A percentile compares a stretch with the other conserved stretches of the same genome.
Conservation (phyloP, 441 rosid species). For the Arabidopsis hybrid region DNA sequence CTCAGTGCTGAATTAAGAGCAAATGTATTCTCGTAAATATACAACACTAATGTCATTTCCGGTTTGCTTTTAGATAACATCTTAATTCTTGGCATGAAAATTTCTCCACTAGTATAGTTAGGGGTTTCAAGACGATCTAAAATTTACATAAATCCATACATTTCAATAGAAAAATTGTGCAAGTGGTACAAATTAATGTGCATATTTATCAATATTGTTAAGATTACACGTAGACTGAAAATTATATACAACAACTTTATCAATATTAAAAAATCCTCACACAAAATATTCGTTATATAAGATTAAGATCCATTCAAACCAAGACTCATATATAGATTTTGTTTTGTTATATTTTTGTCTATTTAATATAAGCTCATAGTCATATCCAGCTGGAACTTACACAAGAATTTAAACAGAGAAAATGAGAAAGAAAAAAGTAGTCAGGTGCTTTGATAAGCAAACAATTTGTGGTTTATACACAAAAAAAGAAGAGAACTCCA, state of each 20-base stretch:
- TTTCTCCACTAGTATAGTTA: neutral
- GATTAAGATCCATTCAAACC: neutral
- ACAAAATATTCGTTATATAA: too few species aligned
- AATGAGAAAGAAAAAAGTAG: too few species aligned
- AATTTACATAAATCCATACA: neutral
- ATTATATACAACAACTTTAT: neutral
- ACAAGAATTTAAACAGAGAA: too few species aligned
- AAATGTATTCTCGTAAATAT: too few species aligned
- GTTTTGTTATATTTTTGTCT: too few species aligned
- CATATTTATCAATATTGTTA: neutral
- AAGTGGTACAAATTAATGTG: neutral
- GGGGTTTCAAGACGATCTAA: neutral
- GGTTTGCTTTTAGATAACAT: neutral
- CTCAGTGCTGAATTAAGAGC: too few species aligned
- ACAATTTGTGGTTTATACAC: neutral
- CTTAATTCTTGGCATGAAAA: neutral
- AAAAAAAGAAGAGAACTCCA: slow-evolving; percentile 24
- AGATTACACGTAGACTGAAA: neutral
- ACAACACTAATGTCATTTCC: too few species aligned
- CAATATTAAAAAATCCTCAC: neutral
- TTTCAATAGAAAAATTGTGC: neutral
- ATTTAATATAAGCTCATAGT: too few species aligned
- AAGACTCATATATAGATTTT: too few species aligned
- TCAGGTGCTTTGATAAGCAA: too few species aligned
- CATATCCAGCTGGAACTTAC: neutral